phyloP scores from a whole-genome alignment of 495 filamentous ascomycete genomes.

The Diplogelasinospora grovesii region DNA sequence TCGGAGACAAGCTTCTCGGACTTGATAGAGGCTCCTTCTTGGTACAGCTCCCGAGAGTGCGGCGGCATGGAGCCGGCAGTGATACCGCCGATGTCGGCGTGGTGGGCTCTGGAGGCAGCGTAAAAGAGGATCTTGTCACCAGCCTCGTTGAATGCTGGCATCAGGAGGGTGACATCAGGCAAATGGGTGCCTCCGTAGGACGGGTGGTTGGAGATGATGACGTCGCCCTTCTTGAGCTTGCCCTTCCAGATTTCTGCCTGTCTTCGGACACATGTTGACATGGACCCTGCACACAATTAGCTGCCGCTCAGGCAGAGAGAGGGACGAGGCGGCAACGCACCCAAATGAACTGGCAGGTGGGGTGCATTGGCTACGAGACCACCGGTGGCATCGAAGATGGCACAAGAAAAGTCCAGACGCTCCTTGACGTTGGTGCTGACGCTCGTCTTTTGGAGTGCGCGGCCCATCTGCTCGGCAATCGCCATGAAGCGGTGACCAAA shows the following conservation, averaged over 20 bases:
- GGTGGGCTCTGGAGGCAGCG: conserved; percentile 89
- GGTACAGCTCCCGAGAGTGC: conserved; percentile 83
- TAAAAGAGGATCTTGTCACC: conserved; percentile 92
- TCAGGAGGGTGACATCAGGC: conserved; percentile 91
- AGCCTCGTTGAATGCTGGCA: conserved; percentile 72
- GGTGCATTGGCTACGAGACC: conserved; percentile 93
- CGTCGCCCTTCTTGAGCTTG: conserved; percentile 83
- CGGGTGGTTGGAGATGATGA: conserved; percentile 92
- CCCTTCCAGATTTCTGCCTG: conserved; percentile 92
- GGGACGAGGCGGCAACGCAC: conserved; percentile 11
- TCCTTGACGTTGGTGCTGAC: conserved; percentile 99
- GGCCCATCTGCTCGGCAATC: conserved; percentile 96
- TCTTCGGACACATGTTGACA: conserved; percentile 91
- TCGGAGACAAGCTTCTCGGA: conserved; percentile 90
- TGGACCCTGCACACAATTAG: conserved; percentile 33
- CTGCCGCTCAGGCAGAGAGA: background rate
- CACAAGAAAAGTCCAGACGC: conserved; percentile 92
- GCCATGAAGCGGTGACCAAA: conserved; percentile 98
- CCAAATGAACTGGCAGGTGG: conserved; percentile 89
- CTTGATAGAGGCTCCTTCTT: conserved; percentile 92
- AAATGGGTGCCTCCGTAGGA: conserved; percentile 78
- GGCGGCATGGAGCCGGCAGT: conserved; percentile 96
- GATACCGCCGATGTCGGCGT: conserved; percentile 96
- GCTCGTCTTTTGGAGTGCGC: conserved; percentile 91
- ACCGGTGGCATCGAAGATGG: conserved; percentile 85